Evolutionary conservation across 805 yeast genomes (phyloP).

Genomic region (Jamesozyma lodderae): DNA sequence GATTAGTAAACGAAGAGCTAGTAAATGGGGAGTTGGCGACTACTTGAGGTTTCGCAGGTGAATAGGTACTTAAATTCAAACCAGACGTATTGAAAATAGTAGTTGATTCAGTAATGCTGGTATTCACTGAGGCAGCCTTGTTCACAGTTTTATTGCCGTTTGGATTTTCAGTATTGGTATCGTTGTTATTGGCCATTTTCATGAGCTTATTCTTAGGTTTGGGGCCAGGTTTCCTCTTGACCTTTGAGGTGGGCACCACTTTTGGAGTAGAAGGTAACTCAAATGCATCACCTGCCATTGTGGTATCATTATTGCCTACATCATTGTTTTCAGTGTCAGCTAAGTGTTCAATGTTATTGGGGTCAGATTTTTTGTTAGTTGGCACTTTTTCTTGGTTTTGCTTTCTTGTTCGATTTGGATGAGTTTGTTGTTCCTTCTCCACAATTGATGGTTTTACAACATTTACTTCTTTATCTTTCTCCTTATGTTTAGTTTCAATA

Average conservation of each 20-base stretch:
- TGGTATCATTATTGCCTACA: too few relatives aligned
- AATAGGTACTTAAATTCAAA: neutral
- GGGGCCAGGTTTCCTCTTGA: too few relatives aligned
- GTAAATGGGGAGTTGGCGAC: neutral
- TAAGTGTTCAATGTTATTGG: too few relatives aligned
- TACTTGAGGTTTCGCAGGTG: neutral
- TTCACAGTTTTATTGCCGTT: neutral
- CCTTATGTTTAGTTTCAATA: neutral
- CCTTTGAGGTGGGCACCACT: too few relatives aligned
- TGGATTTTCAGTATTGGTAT: neutral
- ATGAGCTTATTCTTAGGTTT: too few relatives aligned
- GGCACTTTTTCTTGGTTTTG: neutral
- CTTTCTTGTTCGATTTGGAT: neutral
- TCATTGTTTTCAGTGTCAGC: too few relatives aligned
- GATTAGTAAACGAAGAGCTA: slow-evolving; percentile 25
- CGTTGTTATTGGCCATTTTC: neutral
- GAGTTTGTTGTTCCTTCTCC: neutral
- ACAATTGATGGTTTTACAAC: neutral
- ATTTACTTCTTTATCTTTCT: neutral
- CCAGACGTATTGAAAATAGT: slow-evolving; percentile 3
- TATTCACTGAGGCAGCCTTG: neutral
- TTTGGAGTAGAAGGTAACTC: too few relatives aligned
- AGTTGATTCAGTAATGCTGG: slow-evolving; percentile 9
- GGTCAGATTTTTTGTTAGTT: neutral
- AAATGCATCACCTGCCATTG: too few relatives aligned